Base-by-base conservation (phyloP, 2,329 filamentous ascomycete species). In the Sphaerulina vaccinii region DNA sequence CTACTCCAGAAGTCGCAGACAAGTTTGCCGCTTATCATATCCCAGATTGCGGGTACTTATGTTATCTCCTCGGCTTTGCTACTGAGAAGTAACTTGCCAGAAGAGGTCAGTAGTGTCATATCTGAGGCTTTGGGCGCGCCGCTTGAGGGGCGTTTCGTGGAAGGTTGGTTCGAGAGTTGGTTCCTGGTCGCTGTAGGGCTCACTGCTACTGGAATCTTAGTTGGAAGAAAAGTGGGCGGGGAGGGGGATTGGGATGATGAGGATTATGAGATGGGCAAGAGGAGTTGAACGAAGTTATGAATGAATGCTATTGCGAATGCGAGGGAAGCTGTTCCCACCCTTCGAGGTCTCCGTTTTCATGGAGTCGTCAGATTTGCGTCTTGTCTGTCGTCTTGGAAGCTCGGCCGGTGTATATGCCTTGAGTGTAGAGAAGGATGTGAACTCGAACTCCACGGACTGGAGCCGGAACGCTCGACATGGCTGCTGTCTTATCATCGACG, bases 131-230 rank as follows among this genome's bases (percentile, higher is more conserved):
- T 95, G 23, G 84, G 88, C 37, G 87, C 87, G 16, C 87, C 88
- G 13, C 75, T 95, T 7, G 85, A 88, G 62, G 82, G 82, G 5
- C 75, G 76, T 0, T 89, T 88, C 62, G 86, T 88, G 4, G 84
- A 95, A 63, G 78, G 81, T 23, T 95, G 90, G 90, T 95, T 95
- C 61, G 90, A 95, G 68, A 84, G 83, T 6, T 92, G 89, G 85
- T 95, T 95, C 68, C 70, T 95, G 50, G 67, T 84, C 2, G 85
- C 86, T 4, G 86, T 84, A 56, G 73, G 76, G 0, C 65, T 79
- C 10, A 93, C 89, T 1, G 83, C 79, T 1, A 65, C 80, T n/a
- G 88, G 87, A 0, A 83, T 95, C 18, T 88, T 86, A 78, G 67
- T 90, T 3, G 86, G 87, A 0, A 78, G 82, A 55, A 84, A 82